Evolutionary conservation across 345 rosid genomes (phyloP), one percentile per base, ranked within the genome.

Genomic region (Nephelium lappaceum): DNA sequence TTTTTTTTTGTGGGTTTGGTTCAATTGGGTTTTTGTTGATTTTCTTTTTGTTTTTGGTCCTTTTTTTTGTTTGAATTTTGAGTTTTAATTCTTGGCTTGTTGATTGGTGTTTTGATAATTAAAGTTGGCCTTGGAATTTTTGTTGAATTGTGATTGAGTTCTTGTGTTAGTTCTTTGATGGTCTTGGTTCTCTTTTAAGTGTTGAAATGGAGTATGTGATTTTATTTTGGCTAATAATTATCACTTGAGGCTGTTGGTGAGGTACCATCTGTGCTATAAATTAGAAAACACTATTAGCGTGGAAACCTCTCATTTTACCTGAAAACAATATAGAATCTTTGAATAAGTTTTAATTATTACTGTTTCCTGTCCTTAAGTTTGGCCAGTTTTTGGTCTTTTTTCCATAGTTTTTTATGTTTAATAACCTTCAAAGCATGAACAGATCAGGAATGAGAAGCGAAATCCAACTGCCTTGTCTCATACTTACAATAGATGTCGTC

Each of bases 1-100:
- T 39, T 73, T 4, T 31, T 62, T 73, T 63, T 60, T 38, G n/a
- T 63, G 47, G 60, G 75, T 47, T 78, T 27, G 39, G 61, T 71
- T 72, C 7, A 16, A 45, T 57, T 47, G 43, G 58, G 23, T 19
- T 39, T 49, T 60, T 42, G 36, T n/a, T 4, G 11, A 47, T 80
- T 57, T 55, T 45, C 24, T 45, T 53, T 4, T 53, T 3, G 5
- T 3, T 5, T 12, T 19, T 53, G 21, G 21, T 53, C 60, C 3
- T 23, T 24, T 18, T 39, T 76, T 42, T 4, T n/a, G n/a, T n/a
- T 55, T 76, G 51, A 65, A 38, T 72, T 72, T 55, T 57, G 31
- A 57, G 49, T 72, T 72, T 39, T 36, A 53, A n/a, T 53, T 53
- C 12, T 16, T 5, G 58, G 58, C 58, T 16, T 53, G n/a, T 16